A percentile compares a stretch with the other conserved stretches of the same genome.
Conservation (phyloP, 306 rosid genomes). For the Acacia crassicarpa region DNA sequence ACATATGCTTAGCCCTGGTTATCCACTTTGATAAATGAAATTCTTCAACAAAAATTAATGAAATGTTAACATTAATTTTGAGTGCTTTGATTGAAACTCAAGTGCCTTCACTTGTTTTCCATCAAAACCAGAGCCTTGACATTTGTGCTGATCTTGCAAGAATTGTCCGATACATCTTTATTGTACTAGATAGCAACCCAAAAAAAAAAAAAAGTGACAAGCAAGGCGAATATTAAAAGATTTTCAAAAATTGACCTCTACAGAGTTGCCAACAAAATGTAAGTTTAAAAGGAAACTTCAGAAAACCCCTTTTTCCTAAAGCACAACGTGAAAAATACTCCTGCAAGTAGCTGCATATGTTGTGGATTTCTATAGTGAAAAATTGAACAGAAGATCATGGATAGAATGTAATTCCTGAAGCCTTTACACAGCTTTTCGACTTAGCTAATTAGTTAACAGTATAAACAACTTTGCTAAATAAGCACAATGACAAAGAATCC, state of each 20-base stretch:
- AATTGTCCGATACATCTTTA: neutral
- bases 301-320: neutral
- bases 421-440: neutral
- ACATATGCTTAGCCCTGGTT: neutral
- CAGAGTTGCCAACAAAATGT: neutral
- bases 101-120: constrained; percentile 1
- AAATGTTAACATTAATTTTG: constrained; percentile 22
- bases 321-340: neutral
- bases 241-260: neutral
- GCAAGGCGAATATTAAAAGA: neutral
- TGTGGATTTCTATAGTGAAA: neutral
- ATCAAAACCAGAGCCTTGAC: neutral
- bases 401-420: neutral
- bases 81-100: constrained; percentile 25
- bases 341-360: neutral
- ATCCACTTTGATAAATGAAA: constrained; percentile 25
- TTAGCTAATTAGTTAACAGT: constrained; percentile 4
- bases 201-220: neutral
- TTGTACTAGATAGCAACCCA: neutral
- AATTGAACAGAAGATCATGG: neutral
- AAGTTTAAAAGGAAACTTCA: neutral
- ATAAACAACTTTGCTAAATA: neutral
- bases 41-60: constrained; percentile 22
- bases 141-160: neutral
- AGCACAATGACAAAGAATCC: neutral